Evolutionary conservation across 2,329 filamentous ascomycete species (phyloP).

Genomic region (Hypocreales sp.): DNA sequence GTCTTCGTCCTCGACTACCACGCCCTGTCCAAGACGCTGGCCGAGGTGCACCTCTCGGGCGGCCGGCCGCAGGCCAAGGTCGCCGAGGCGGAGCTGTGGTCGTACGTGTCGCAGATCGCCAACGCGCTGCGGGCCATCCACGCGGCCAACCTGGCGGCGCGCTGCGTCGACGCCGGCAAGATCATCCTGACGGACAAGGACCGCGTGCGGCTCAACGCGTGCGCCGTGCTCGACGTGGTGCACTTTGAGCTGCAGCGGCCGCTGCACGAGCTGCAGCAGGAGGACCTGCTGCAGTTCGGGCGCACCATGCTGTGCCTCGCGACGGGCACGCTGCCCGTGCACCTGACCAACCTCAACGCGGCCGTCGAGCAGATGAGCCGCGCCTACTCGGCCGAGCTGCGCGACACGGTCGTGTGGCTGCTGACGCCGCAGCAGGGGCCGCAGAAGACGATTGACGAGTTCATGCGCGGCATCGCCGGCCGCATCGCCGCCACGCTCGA

Average conservation of each 20-base stretch:
- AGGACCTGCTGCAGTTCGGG: constrained; percentile 76
- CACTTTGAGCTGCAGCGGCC: constrained; percentile 59
- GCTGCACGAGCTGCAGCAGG: constrained; percentile 65
- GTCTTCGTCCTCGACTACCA: constrained; percentile 92
- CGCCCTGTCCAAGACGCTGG: constrained; percentile 76
- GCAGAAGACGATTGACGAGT: constrained; percentile 59
- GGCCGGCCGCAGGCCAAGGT: constrained; percentile 34
- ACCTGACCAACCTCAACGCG: constrained; percentile 46
- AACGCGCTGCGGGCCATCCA: constrained; percentile 83
- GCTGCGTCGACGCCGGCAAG: constrained; percentile 76
- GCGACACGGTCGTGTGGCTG: constrained; percentile 70
- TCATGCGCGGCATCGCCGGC: constrained; percentile 62
- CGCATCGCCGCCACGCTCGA: constrained; percentile 67
- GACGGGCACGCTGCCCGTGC: constrained; percentile 42
- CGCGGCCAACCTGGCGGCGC: constrained; percentile 61
- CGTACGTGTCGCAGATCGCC: constrained; percentile 81
- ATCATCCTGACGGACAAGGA: constrained; percentile 84
- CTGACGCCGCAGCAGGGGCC: constrained; percentile 45
- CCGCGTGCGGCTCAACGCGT: constrained; percentile 74
- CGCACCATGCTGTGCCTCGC: constrained; percentile 71
- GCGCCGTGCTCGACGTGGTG: constrained; percentile 78
- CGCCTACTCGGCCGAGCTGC: constrained; percentile 63
- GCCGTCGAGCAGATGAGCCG: constrained; percentile 63
- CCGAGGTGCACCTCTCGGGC: constrained; percentile 58
- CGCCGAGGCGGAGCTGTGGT: constrained; percentile 69